These are phyloP conservation scores for Limtongia smithiae DNA, from an alignment of 805 yeast species.

Conservation along the genomic window DNA sequence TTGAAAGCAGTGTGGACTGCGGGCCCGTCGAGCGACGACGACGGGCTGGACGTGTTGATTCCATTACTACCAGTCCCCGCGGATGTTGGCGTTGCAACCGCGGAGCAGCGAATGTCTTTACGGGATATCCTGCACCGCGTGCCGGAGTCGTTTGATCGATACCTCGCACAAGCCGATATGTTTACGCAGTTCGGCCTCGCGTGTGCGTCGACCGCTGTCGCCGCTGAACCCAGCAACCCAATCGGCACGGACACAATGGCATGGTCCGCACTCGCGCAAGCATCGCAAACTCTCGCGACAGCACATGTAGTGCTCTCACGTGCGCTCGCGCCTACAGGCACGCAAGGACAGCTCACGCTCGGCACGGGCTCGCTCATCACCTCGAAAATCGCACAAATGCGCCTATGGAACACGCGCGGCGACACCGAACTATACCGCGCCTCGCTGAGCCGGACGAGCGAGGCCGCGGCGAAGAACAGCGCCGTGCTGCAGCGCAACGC, in stretches of 20 bases:
- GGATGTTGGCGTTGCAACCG: constrained; percentile 1
- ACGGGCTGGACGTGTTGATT: neutral
- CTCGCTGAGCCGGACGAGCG: constrained; percentile 14
- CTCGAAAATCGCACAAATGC: constrained; percentile 11
- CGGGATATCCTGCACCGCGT: constrained; percentile 8
- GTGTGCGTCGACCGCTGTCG: constrained; percentile 5
- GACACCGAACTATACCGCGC: constrained; percentile 32
- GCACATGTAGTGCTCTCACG: constrained; percentile 5
- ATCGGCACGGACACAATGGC: constrained; percentile 6
- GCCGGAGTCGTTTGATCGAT: constrained; percentile 22
- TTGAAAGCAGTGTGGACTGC: constrained; percentile 17
- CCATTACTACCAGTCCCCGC: constrained; percentile 5
- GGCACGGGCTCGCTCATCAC: constrained; percentile 11
- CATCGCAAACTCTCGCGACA: constrained; percentile 21
- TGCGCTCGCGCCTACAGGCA: neutral
- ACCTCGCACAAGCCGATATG: constrained; percentile 32
- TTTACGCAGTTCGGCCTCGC: constrained; percentile 27
- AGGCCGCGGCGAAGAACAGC: constrained; percentile 28
- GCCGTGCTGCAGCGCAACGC: constrained; percentile 30
- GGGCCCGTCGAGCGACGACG: neutral
- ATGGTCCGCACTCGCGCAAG: constrained; percentile 28
- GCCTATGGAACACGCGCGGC: constrained; percentile 30
- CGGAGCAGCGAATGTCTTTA: neutral
- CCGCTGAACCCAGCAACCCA: neutral
- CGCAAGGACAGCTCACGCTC: constrained; percentile 1